A percentile compares a stretch with the other conserved stretches of the same genome.
phyloP scores from a whole-genome alignment of 2,329 filamentous ascomycete species.

The Paraphaeosphaeria sporulosa region DNA sequence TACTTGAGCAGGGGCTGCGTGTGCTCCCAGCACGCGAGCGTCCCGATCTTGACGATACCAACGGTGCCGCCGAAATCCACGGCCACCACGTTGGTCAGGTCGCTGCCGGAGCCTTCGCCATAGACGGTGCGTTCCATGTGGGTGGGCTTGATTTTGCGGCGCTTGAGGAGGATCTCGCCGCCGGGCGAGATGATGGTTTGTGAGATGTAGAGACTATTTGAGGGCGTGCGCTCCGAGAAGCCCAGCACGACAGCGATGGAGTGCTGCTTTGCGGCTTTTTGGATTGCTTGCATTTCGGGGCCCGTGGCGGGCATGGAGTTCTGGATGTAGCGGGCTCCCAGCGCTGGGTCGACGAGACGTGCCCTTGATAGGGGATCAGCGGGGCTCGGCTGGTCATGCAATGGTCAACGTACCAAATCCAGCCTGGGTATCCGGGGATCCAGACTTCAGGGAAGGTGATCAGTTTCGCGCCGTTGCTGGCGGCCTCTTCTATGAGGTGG shows the following conservation, averaged over 20 bases:
- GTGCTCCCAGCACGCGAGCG: conserved; percentile 53
- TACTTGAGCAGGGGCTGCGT: conserved; percentile 54
- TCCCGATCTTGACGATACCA: conserved; percentile 41
- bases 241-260: conserved; percentile 59
- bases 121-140: conserved; percentile 55
- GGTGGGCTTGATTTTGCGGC: conserved; percentile 62
- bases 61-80: conserved; percentile 31
- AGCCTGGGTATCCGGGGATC: conserved; percentile 27
- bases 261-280: conserved; percentile 35
- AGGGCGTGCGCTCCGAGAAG: conserved; percentile 58
- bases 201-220: conserved; percentile 55
- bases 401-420: conserved; percentile 19
- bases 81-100: conserved; percentile 46
- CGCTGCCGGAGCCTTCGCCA: conserved; percentile 47
- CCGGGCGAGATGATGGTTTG: conserved; percentile 46
- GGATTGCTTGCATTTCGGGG: conserved; percentile 50
- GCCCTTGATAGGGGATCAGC: background rate
- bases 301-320: conserved; percentile 13
- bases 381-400: background rate
- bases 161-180: conserved; percentile 56
- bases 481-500: conserved; percentile 42
- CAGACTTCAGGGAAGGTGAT: conserved; percentile 36
- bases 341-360: background rate
- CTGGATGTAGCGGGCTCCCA: conserved; percentile 19
- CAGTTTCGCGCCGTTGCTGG: conserved; percentile 41